Evolutionary conservation across 1,139 yeast genomes (phyloP).

Genomic region (Scheffersomyces titani): DNA sequence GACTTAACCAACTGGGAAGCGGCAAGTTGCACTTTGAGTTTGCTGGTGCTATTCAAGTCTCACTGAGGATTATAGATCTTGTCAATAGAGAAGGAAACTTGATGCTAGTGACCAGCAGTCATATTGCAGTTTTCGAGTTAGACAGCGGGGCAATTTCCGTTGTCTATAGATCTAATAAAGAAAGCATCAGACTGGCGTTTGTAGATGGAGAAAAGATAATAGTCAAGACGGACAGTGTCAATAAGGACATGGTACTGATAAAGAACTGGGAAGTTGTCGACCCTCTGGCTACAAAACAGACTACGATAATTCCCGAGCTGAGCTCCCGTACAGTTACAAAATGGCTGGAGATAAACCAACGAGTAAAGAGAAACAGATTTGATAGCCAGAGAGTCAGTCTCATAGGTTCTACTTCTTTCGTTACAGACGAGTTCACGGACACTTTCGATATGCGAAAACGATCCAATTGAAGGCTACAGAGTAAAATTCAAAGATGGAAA

Average conservation of each 20-base stretch:
- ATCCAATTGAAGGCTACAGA: conserved; percentile 7
- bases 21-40: conserved; percentile 1
- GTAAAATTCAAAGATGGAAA: neutral
- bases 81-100: neutral
- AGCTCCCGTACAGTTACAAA: neutral
- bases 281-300: neutral
- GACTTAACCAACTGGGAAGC: conserved; percentile 4
- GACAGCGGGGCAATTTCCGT: conserved; percentile 7
- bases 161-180: conserved; percentile 5
- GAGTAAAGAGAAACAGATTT: conserved; percentile 6
- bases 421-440: conserved; percentile 31
- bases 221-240: conserved; percentile 3
- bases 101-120: conserved; percentile 9
- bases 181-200: conserved; percentile 7
- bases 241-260: conserved; percentile 7
- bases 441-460: conserved; percentile 26
- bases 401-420: conserved; percentile 2
- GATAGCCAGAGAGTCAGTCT: conserved; percentile 4
- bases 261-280: conserved; percentile 8
- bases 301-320: neutral
- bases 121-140: conserved; percentile 12
- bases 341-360: conserved; percentile 7
- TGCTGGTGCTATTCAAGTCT: neutral
- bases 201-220: conserved; percentile 3
- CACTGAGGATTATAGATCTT: neutral